Conservation (phyloP, 192 early-diverging fungal species). For the Helicostylum pulchrum region DNA sequence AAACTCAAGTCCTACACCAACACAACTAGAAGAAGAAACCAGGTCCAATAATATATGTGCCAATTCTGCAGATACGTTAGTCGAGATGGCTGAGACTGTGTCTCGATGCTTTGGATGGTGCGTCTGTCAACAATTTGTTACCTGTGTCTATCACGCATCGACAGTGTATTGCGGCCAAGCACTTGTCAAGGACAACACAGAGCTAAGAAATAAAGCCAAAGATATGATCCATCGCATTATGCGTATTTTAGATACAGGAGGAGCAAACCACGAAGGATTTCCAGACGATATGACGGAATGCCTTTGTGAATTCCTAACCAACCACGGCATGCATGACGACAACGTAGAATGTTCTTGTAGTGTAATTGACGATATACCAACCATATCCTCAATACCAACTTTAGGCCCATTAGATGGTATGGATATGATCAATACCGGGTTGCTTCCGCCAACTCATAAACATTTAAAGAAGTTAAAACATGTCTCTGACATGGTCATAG, state of each 20-base stretch:
- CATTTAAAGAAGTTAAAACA: too few species aligned
- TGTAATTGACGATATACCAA: not conserved
- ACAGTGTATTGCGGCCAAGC: slow-evolving; percentile 33
- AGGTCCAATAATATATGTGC: slow-evolving; percentile 22
- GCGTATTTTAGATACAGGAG: slow-evolving; percentile 6
- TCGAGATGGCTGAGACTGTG: slow-evolving; percentile 27
- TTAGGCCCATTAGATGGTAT: too few species aligned
- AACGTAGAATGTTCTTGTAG: not conserved
- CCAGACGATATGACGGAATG: slow-evolving; percentile 26
- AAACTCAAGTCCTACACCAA: not conserved
- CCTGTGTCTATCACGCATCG: slow-evolving; percentile 35
- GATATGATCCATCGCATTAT: slow-evolving; percentile 21
- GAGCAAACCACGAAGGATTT: slow-evolving; percentile 25
- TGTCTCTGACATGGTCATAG: too few species aligned
- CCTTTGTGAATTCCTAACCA: slow-evolving; percentile 17
- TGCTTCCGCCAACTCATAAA: too few species aligned
- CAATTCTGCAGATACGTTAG: slow-evolving; percentile 26
- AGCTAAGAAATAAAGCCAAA: not conserved
- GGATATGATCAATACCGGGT: too few species aligned
- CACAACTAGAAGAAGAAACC: not conserved
- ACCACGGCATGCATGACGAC: slow-evolving; percentile 4
- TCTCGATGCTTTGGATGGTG: slow-evolving; percentile 31
- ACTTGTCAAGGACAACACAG: not conserved
- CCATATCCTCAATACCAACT: too few species aligned
- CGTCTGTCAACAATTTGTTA: slow-evolving; percentile 35